Base-by-base conservation (phyloP, 768 basidiomycete species). In the Trametes cinnabarina region DNA sequence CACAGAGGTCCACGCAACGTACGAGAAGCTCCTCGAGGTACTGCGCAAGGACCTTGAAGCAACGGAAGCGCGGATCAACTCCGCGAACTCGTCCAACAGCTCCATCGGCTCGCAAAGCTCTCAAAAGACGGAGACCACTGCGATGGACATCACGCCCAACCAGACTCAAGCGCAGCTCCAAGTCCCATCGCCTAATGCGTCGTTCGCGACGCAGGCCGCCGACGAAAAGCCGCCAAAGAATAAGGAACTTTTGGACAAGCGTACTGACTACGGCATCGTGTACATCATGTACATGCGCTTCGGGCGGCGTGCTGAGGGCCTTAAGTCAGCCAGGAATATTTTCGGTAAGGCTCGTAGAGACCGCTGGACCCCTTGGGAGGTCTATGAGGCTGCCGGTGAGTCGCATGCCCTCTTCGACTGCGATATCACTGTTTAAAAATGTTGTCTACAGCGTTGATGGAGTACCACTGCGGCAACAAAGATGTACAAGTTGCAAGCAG, bases 261-360 rank as follows among this genome's bases (percentile, higher is more conserved):
- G 82, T 64, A 82, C 82, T 43, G 92, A 91, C 64, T 91, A 84
- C 68, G 85, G 87, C 8, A 77, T 92, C 35, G 92, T 84, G 14
- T 90, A 82, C 81, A 94, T 83, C 69, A 87, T 93, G 80, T 94
- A 95, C 69, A 96, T 98, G 88, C 82, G 96, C 10, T 98, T 95
- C 66, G 88, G 88, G 12, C 77, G 92, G 60, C 80, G 97, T 41
- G 86, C 94, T 4, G 92, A 96, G 76, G 92, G 92, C 19, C 82
- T 92, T 64, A 90, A 90, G 71, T 77, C 87, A 3, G 87, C 89
- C 39, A 78, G 95, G 54, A 76, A 78, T 0, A 75, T 94, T 6
- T 98, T 98, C 65, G 82, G 81, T 19, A 88, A 87, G 71, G 92
- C 94, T 11, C 79, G 94, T 63, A 90, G 85, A 67, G 82, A 83